These are phyloP conservation scores for Monosporascus sp. DNA, from an alignment of 2,329 filamentous ascomycete genomes.

Conservation along the genomic window DNA sequence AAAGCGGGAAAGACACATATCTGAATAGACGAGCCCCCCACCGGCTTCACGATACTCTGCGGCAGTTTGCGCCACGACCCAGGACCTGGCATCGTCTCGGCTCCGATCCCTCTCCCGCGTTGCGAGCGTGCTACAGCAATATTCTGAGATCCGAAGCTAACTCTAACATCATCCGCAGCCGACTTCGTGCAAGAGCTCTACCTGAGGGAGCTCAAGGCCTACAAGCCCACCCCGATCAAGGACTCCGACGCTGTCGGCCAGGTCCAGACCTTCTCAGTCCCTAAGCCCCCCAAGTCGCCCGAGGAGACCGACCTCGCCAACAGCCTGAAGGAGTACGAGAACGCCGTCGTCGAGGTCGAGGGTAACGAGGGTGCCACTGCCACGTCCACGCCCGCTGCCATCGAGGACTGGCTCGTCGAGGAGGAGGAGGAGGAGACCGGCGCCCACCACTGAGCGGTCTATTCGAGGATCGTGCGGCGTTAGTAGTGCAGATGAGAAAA, in stretches of 20 bases:
- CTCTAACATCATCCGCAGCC: conserved; percentile 48
- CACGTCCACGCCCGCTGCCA: conserved; percentile 50
- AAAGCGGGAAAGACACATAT: neutral
- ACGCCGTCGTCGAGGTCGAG: conserved; percentile 89
- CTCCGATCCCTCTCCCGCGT: too few relatives aligned
- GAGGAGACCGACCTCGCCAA: conserved; percentile 91
- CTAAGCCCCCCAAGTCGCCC: conserved; percentile 78
- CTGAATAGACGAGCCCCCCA: neutral
- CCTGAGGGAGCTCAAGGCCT: conserved; percentile 90
- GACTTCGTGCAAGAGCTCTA: conserved; percentile 98
- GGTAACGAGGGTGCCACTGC: conserved; percentile 65
- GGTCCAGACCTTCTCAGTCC: conserved; percentile 79
- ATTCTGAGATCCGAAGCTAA: too few relatives aligned
- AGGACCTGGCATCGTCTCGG: too few relatives aligned
- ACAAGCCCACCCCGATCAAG: conserved; percentile 84
- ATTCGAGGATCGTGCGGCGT: neutral
- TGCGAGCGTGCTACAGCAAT: too few relatives aligned
- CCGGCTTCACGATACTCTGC: neutral
- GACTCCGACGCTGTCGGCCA: conserved; percentile 82
- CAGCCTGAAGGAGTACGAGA: conserved; percentile 92
- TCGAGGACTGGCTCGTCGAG: conserved; percentile 77
- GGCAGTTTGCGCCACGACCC: too few relatives aligned
- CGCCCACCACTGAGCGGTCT: conserved; percentile 40
- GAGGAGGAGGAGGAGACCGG: conserved; percentile 55
- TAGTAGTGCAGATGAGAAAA: neutral